Percentiles rank a stretch among this genome's conserved stretches.
Evolutionary conservation across 2,329 filamentous ascomycete species (phyloP).

Genomic region (Cladosporium oxysporum): DNA sequence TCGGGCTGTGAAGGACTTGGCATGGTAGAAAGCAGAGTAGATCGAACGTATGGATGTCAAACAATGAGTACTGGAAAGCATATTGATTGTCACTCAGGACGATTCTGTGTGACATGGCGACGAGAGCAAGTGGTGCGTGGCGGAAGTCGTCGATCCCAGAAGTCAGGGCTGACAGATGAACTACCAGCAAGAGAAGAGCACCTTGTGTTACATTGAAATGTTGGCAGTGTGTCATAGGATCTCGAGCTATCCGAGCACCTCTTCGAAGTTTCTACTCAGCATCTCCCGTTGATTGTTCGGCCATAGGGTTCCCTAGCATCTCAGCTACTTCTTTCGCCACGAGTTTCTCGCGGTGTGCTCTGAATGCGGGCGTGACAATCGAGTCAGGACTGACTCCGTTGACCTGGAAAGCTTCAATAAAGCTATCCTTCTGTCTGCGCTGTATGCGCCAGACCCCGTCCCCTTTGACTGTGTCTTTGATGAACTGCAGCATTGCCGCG

Average conservation of each 20-base stretch:
- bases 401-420: conserved; percentile 73
- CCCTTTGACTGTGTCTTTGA: conserved; percentile 50
- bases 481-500: conserved; percentile 65
- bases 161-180: background rate
- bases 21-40: conserved; percentile 2
- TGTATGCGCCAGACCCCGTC: conserved; percentile 78
- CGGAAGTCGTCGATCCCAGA: background rate
- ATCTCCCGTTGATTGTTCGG: background rate
- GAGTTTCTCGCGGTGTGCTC: conserved; percentile 62
- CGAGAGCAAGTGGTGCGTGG: too few relatives aligned
- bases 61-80: background rate
- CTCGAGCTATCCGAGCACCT: background rate
- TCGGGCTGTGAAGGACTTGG: conserved; percentile 27
- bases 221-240: background rate
- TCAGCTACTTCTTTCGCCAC: conserved; percentile 21
- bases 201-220: background rate
- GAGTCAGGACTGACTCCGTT: conserved; percentile 73
- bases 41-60: background rate
- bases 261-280: background rate
- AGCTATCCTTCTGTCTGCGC: conserved; percentile 59
- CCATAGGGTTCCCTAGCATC: conserved; percentile 24
- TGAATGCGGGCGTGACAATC: conserved; percentile 76
- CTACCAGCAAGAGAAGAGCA: background rate
- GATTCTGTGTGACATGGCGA: background rate
- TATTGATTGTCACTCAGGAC: background rate